A percentile compares a stretch with the other conserved stretches of the same genome.
Evolutionary conservation across 805 yeast genomes (phyloP).

Genomic region (Metschnikowia gelsemii): DNA sequence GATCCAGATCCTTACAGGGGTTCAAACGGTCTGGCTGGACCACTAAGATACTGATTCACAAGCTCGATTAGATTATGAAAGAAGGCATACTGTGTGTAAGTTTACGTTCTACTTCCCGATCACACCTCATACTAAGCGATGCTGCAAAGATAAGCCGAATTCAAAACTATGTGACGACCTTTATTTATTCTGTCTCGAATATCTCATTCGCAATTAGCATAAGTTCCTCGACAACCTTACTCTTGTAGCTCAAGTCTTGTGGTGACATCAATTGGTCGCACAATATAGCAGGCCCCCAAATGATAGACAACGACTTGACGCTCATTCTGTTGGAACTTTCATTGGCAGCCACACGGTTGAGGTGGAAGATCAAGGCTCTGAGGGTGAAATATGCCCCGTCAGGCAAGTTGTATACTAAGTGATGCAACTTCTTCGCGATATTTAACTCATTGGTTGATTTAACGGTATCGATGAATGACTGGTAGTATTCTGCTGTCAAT

Average conservation of each 20-base stretch:
- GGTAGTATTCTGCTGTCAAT: constrained; percentile 61
- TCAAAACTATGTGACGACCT: not conserved
- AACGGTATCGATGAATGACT: constrained; percentile 66
- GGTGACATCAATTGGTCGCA: constrained; percentile 62
- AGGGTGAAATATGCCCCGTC: constrained; percentile 95
- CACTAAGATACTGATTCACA: constrained; percentile 13
- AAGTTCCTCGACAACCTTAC: constrained; percentile 79
- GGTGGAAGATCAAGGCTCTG: constrained; percentile 80
- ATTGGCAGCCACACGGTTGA: constrained; percentile 66
- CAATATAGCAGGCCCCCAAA: constrained; percentile 92
- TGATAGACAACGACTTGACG: constrained; percentile 74
- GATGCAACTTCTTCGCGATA: constrained; percentile 77
- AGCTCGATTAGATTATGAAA: not conserved
- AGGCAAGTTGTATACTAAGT: constrained; percentile 83
- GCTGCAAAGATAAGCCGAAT: not conserved
- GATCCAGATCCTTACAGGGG: constrained; percentile 8
- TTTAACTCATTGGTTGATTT: constrained; percentile 44
- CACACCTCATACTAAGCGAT: not conserved
- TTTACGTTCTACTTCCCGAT: not conserved
- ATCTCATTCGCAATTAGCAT: constrained; percentile 82
- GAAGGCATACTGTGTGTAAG: not conserved
- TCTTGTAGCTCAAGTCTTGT: constrained; percentile 74
- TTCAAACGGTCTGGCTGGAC: constrained; percentile 9
- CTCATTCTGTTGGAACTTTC: constrained; percentile 77
- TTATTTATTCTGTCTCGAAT: constrained; percentile 31